phyloP scores from a whole-genome alignment of 2,329 filamentous ascomycete species.

The Ophiostoma piceae region DNA sequence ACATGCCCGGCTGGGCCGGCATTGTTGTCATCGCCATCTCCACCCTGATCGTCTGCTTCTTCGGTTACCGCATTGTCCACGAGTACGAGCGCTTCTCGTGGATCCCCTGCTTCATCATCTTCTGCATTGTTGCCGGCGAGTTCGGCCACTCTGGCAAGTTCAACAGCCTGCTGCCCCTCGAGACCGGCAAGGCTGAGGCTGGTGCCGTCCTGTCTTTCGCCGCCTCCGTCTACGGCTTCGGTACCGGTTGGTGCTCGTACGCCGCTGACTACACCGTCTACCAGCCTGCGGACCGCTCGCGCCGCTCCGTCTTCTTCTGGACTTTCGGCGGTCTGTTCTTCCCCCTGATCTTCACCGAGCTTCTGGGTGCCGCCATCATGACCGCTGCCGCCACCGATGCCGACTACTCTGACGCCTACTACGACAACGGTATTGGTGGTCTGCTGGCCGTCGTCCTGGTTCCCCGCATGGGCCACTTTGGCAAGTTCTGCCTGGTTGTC shows the following conservation, averaged over 20 bases:
- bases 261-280: conserved; percentile 55
- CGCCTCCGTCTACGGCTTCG: conserved; percentile 61
- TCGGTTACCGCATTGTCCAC: conserved; percentile 72
- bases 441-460: conserved; percentile 44
- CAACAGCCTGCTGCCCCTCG: conserved; percentile 42
- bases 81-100: conserved; percentile 69
- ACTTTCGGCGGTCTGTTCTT: conserved; percentile 65
- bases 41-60: conserved; percentile 65
- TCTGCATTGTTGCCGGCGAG: conserved; percentile 44
- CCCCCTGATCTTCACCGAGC: conserved; percentile 67
- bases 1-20: conserved; percentile 67
- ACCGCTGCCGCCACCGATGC: conserved; percentile 55
- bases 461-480: conserved; percentile 42
- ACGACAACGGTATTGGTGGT: conserved; percentile 41
- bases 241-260: conserved; percentile 61
- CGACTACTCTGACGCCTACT: conserved; percentile 45
- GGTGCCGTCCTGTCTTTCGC: conserved; percentile 57
- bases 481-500: conserved; percentile 44
- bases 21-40: conserved; percentile 67
- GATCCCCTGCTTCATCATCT: conserved; percentile 56
- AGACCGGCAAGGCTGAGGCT: conserved; percentile 52
- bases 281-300: conserved; percentile 42
- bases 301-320: conserved; percentile 60
- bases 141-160: conserved; percentile 45
- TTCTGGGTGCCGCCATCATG: conserved; percentile 65